A percentile compares a stretch with the other conserved stretches of the same genome.
Conservation (phyloP, 2,329 filamentous ascomycete genomes). For the Penicillium sp. region DNA sequence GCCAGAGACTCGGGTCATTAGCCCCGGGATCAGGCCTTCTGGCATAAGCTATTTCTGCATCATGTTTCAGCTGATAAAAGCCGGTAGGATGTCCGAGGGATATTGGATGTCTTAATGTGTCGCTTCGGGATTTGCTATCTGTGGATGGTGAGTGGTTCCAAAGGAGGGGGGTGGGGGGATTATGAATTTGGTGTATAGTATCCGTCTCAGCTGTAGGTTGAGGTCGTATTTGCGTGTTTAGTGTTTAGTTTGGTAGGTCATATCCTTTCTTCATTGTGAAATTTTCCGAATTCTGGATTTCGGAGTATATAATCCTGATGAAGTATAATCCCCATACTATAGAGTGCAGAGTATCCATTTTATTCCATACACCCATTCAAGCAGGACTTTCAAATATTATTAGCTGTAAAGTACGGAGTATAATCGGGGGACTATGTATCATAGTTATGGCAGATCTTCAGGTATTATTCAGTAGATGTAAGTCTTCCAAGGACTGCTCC, state of each 20-base stretch:
- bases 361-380: not conserved
- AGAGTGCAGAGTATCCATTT: not conserved
- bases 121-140: not conserved
- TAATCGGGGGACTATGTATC: not conserved
- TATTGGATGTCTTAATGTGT: not conserved
- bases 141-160: not conserved
- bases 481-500: not conserved
- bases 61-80: conserved; percentile 1
- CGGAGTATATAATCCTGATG: not conserved
- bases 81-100: not conserved
- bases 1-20: conserved; percentile 8
- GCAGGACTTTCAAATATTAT: not conserved
- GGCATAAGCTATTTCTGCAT: not conserved
- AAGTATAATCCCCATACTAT: not conserved
- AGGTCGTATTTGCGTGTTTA: not conserved
- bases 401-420: not conserved
- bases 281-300: not conserved
- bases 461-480: not conserved
- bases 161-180: not conserved
- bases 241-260: no score
- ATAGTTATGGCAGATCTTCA: not conserved
- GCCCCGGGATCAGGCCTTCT: conserved; percentile 9
- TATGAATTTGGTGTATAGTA: not conserved
- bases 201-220: not conserved
- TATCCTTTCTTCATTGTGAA: not conserved